A percentile compares a stretch with the other conserved stretches of the same genome.
Conservation (phyloP, 2,329 filamentous ascomycete species). For the Colletotrichum karsti region DNA sequence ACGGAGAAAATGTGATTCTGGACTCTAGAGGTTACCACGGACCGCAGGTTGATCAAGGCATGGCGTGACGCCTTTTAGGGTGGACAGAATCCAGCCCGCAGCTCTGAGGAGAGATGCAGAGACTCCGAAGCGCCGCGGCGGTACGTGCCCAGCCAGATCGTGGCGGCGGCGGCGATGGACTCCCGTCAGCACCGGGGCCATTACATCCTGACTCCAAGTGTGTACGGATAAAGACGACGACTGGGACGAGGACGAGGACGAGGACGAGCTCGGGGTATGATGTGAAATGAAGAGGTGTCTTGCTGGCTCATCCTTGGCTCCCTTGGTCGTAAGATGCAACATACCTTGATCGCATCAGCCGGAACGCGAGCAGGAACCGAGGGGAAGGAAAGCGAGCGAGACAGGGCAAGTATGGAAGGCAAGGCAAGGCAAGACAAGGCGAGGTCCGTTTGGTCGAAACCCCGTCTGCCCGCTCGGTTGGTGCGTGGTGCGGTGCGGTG, state of each 20-base stretch:
- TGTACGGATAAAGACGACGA: too few species aligned
- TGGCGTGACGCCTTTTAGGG: not conserved
- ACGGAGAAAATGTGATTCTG: not conserved
- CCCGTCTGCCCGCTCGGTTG: slow-evolving; percentile 10
- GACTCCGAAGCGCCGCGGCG: not conserved
- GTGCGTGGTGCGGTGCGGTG: not conserved
- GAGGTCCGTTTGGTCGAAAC: not conserved
- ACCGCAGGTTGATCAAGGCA: not conserved
- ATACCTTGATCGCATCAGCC: not conserved
- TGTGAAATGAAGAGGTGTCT: not conserved
- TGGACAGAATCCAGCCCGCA: not conserved
- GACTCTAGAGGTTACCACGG: too few species aligned
- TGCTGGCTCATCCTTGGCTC: not conserved
- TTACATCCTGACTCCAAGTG: too few species aligned
- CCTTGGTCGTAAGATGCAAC: too few species aligned
- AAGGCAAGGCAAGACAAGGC: not conserved
- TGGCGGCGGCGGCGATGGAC: too few species aligned
- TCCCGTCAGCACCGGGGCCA: too few species aligned
- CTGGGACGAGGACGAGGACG: too few species aligned
- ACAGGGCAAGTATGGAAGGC: not conserved
- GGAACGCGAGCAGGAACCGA: not conserved
- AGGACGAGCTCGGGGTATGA: too few species aligned
- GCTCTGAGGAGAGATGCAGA: not conserved
- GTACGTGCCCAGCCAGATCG: too few species aligned
- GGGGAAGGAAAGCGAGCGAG: not conserved